phyloP scores from a whole-genome alignment of 2,329 filamentous ascomycete species.

The Blastomyces emzantsi region DNA sequence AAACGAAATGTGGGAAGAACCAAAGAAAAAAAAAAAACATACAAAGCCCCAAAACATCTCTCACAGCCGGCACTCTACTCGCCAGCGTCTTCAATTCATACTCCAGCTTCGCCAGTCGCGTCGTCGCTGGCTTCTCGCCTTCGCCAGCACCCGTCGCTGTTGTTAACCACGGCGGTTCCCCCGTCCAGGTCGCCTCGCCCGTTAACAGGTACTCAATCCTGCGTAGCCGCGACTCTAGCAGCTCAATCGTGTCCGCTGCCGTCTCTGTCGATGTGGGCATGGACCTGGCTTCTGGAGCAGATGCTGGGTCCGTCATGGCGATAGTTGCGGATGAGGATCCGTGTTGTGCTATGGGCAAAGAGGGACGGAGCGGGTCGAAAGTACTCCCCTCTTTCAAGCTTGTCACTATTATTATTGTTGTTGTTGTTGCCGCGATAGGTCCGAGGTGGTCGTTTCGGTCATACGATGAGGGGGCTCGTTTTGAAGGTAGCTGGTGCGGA shows the following conservation, averaged over 20 bases:
- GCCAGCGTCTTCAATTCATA: conserved; percentile 32
- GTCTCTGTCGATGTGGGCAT: conserved; percentile 17
- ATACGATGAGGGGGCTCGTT: neutral
- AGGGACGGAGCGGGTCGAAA: neutral
- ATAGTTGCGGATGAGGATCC: neutral
- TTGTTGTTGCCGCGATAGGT: neutral
- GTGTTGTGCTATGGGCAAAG: neutral
- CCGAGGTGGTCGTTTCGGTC: neutral
- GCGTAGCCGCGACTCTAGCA: conserved; percentile 37
- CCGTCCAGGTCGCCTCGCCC: conserved; percentile 34
- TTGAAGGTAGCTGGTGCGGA: neutral
- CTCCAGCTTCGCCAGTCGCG: conserved; percentile 33
- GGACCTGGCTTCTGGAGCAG: neutral
- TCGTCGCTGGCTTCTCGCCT: conserved; percentile 21
- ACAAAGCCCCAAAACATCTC: conserved; percentile 38
- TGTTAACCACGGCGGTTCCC: conserved; percentile 22
- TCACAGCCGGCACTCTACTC: conserved; percentile 30
- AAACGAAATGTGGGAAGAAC: conserved; percentile 11
- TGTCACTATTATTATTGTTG: neutral
- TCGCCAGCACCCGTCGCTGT: conserved; percentile 6
- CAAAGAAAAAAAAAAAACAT: conserved; percentile 18
- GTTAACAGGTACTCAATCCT: conserved; percentile 39
- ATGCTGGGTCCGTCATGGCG: neutral
- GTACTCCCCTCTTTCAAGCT: neutral
- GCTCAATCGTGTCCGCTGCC: conserved; percentile 34